Evolutionary conservation across 768 basidiomycete genomes (phyloP), one percentile per base, ranked within the genome.

Genomic region (Dentipellis sp.): DNA sequence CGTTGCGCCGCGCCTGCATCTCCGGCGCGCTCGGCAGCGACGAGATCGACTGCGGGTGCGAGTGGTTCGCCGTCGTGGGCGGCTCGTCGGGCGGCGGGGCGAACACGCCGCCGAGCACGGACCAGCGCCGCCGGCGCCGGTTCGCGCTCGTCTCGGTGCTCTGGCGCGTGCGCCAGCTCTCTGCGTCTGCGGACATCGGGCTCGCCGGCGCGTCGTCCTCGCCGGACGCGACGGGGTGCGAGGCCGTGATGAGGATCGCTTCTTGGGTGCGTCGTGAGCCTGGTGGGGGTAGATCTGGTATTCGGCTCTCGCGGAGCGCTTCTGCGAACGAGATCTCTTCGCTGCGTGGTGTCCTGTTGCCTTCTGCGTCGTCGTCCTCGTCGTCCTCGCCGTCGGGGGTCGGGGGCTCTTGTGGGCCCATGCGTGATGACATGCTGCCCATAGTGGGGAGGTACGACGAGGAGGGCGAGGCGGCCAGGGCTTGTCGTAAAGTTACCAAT

Each of bases 281-380:
- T 37, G 74, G 72, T 16, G 89, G 89, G 14, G 90, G 87, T 12
- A 88, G 65, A 37, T 84, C 77, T 7, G 90, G 89, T 35, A 88
- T 68, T 38, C 90, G 83, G 61, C 89, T 91, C 72, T 93, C 90
- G 53, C 87, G 64, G 17, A 93, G 71, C 10, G 84, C 84, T 60
- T 92, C 82, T 0, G 78, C 83, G 42, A 93, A 77, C 23, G 82
- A 84, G 38, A 93, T 84, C 23, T 77, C 75, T 36, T 88, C 86
- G 54, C 82, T 67, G 40, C 64, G 68, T 0, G 69, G 66, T 12
- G 65, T 66, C 7, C 65, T 62, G 12, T 64, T 63, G 0, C 39
- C 29, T n/a, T 34, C 39, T 6, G 29, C 45, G 12, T 54, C 50
- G 46, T 60, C 61, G 39, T 62, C 54, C n/a, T 59, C 59, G n/a